These are phyloP conservation scores for Kalanchoe fedtschenkoi DNA, from an alignment of 164 flowering plant genomes.

Conservation along the genomic window DNA sequence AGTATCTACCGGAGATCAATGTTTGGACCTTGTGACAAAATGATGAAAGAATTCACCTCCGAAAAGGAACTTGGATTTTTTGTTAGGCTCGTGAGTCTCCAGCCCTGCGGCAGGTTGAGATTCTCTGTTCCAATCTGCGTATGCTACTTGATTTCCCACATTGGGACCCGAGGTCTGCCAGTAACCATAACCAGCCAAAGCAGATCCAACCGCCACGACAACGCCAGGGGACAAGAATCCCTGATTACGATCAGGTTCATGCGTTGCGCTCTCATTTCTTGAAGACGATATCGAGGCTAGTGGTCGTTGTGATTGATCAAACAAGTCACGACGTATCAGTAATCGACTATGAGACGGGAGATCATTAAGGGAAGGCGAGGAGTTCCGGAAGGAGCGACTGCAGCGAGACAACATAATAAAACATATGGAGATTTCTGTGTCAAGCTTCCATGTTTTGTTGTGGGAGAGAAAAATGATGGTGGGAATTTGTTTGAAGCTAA, in stretches of 20 bases:
- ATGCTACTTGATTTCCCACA: background rate
- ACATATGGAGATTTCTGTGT: background rate
- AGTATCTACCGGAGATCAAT: background rate
- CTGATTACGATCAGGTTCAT: background rate
- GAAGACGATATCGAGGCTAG: background rate
- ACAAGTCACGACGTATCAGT: background rate
- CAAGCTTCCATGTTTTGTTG: background rate
- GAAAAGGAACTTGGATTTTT: conserved; percentile 28
- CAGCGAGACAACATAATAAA: background rate
- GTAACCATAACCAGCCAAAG: background rate
- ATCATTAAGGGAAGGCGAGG: background rate
- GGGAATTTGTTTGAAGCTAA: background rate
- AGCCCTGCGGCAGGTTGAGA: background rate
- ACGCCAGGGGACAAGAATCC: background rate
- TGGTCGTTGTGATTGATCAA: background rate
- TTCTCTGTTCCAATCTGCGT: background rate
- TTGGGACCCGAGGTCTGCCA: background rate
- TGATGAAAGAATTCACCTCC: conserved; percentile 24
- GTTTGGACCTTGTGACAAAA: background rate
- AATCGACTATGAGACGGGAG: background rate
- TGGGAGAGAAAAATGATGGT: background rate
- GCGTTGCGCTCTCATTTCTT: background rate
- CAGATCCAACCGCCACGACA: background rate
- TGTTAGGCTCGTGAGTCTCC: conserved; percentile 12
- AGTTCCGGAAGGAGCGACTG: background rate